These are phyloP conservation scores for Geosiphon pyriformis DNA, from an alignment of 192 early-diverging fungal species.

Conservation along the genomic window DNA sequence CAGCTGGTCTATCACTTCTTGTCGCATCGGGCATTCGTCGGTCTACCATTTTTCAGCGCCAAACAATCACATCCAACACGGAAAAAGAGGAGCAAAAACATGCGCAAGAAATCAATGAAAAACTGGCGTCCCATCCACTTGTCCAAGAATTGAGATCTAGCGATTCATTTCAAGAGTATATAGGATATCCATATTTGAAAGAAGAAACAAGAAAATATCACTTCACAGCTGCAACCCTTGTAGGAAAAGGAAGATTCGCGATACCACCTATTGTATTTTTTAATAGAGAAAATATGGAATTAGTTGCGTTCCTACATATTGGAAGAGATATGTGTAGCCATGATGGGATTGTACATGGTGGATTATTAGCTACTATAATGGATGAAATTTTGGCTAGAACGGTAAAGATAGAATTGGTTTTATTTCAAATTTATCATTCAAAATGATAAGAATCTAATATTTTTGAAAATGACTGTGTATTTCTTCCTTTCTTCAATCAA, in stretches of 20 bases:
- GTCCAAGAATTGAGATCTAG: too few species aligned
- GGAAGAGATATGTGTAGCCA: conserved; percentile 72
- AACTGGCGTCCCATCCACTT: too few species aligned
- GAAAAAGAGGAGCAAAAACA: too few species aligned
- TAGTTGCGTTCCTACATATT: conserved; percentile 53
- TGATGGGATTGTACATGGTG: conserved; percentile 71
- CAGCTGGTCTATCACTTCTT: too few species aligned
- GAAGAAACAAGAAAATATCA: conserved; percentile 28
- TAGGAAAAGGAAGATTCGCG: conserved; percentile 51
- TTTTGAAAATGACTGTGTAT: background rate
- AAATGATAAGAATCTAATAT: background rate
- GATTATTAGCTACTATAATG: conserved; percentile 30
- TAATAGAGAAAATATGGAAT: conserved; percentile 40
- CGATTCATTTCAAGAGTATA: too few species aligned
- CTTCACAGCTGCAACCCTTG: conserved; percentile 44
- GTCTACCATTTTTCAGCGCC: too few species aligned
- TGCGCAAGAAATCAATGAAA: too few species aligned
- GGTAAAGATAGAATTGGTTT: conserved; percentile 15
- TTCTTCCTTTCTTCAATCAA: background rate
- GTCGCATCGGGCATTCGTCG: too few species aligned
- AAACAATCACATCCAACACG: too few species aligned
- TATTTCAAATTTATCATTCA: background rate
- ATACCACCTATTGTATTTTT: conserved; percentile 49
- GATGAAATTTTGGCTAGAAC: conserved; percentile 46
- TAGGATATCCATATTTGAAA: conserved; percentile 30